Evolutionary conservation across 1,139 yeast genomes (phyloP).

Genomic region (Protomyces macrosporus): DNA sequence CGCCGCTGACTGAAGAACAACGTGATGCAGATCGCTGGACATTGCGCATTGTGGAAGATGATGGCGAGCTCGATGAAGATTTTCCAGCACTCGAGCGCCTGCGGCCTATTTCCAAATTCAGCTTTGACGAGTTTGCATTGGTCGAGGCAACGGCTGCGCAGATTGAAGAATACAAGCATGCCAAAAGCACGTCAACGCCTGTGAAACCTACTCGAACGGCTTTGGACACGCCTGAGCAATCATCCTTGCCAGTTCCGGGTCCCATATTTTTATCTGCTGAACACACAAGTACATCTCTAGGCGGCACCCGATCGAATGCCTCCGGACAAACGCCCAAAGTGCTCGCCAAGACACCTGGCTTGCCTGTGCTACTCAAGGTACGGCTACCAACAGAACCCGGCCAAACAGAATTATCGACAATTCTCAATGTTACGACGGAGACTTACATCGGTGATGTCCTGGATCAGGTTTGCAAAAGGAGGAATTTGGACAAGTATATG

Average conservation of each 20-base stretch:
- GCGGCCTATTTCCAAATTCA: constrained; percentile 42
- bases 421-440: constrained; percentile 30
- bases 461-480: constrained; percentile 38
- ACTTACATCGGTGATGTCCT: constrained; percentile 35
- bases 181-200: neutral
- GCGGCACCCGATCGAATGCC: neutral
- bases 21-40: constrained; percentile 44
- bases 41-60: constrained; percentile 45
- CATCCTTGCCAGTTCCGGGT: neutral
- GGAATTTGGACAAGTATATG: constrained; percentile 38
- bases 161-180: neutral
- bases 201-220: neutral
- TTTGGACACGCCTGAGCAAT: neutral
- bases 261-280: neutral
- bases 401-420: constrained; percentile 9
- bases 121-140: constrained; percentile 46
- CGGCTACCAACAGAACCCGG: constrained; percentile 5
- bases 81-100: constrained; percentile 46
- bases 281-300: neutral
- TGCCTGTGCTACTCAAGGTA: constrained; percentile 18
- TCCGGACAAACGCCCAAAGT: neutral
- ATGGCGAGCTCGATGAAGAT: constrained; percentile 47
- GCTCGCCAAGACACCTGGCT: constrained; percentile 23
- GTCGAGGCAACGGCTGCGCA: constrained; percentile 38
- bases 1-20: constrained; percentile 36